phyloP scores from a whole-genome alignment of 2,329 filamentous ascomycete genomes.

The Samsoniella hepiali region DNA sequence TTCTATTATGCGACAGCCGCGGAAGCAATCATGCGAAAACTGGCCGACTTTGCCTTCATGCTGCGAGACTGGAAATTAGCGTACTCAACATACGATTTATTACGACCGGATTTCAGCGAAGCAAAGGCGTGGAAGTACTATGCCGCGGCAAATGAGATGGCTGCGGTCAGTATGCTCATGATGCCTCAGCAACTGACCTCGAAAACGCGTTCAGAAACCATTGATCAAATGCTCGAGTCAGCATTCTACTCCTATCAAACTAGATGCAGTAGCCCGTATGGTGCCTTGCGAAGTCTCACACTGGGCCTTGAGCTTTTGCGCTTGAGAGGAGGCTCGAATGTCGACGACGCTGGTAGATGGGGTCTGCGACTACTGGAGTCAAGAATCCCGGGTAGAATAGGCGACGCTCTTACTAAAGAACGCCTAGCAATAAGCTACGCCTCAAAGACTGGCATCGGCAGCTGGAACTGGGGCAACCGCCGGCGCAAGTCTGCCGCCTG shows the following conservation, averaged over 20 bases:
- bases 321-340: conserved; percentile 71
- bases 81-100: conserved; percentile 84
- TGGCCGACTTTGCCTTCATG: conserved; percentile 97
- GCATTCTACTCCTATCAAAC: conserved; percentile 91
- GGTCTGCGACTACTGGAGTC: conserved; percentile 76
- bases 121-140: conserved; percentile 98
- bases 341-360: conserved; percentile 87
- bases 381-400: conserved; percentile 68
- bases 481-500: conserved; percentile 85
- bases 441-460: conserved; percentile 65
- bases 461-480: conserved; percentile 66
- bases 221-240: conserved; percentile 85
- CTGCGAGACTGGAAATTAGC: conserved; percentile 93
- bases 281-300: conserved; percentile 72
- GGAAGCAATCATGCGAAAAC: conserved; percentile 87
- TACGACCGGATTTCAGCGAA: conserved; percentile 84
- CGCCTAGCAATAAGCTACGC: conserved; percentile 81
- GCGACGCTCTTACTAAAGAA: conserved; percentile 81
- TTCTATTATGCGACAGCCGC: conserved; percentile 81
- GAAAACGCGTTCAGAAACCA: conserved; percentile 74
- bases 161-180: conserved; percentile 77
- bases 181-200: conserved; percentile 68
- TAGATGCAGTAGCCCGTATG: conserved; percentile 74
- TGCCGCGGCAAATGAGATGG: conserved; percentile 93
- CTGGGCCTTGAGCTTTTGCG: conserved; percentile 80